Evolutionary conservation across 345 rosid species (phyloP), one percentile per base, ranked within the genome.

Genomic region (Rhodomyrtus tomentosa): DNA sequence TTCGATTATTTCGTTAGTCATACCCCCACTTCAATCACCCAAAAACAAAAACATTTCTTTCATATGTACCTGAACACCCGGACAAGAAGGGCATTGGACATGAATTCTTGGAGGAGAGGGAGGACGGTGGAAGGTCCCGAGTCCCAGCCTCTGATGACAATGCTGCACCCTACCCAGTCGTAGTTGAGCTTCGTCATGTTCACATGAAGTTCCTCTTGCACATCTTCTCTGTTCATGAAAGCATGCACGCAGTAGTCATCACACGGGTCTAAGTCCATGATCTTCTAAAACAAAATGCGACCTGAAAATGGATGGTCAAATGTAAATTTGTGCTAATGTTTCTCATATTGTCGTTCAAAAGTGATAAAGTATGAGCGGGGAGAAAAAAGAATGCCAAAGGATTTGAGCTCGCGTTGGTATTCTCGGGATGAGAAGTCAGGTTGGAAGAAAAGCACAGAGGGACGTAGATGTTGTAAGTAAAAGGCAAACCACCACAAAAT

Each of bases 401-500:
- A 40, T 51, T 22, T 32, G 29, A 52, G 50, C 85, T 86, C 58
- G 80, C 86, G 22, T 81, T 91, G 48, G 91, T 84, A 50, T 87
- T 87, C 81, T 85, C 91, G 88, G 96, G 98, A 20, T 18, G 87
- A 82, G 88, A 48, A 4, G 96, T 94, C 87, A 93, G 92, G 72
- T 82, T 89, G 81, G 91, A 53, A 73, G 86, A 87, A 87, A 62
- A 80, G 90, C 99, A 95, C 18, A 81, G 2, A 6, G 96, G 95
- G 40, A 95, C 96, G 85, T 94, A 96, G 85, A 95, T 95, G 89
- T 91, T 93, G 91, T n/a, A n/a, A n/a, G n/a, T n/a, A n/a, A n/a
- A n/a, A n/a, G n/a, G n/a, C n/a, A n/a, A n/a, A n/a, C n/a, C n/a
- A n/a, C n/a, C n/a, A n/a, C n/a, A n/a, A n/a, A n/a, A n/a, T 38